These are phyloP conservation scores for Camellia oleifera DNA, from an alignment of 179 eudicot genomes.

Conservation along the genomic window DNA sequence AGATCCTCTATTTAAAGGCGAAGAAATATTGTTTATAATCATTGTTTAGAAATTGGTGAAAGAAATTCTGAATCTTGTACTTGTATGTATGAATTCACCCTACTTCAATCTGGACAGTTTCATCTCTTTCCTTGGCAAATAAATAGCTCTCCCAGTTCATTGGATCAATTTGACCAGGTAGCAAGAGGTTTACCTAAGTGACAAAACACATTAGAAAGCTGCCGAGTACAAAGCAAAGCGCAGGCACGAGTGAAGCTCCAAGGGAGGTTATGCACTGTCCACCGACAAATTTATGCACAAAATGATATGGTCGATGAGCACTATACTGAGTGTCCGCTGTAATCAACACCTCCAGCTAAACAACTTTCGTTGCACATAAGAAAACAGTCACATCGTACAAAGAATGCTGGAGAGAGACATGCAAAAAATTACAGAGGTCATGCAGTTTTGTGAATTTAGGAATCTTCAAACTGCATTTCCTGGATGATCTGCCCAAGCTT, in stretches of 20 bases:
- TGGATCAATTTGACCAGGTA: too few species aligned
- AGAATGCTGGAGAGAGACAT: not conserved
- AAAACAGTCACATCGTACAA: constrained; percentile 2
- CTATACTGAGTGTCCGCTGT: not conserved
- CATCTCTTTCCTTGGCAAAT: too few species aligned
- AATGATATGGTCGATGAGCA: not conserved
- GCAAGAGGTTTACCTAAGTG: too few species aligned
- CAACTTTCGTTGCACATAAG: not conserved
- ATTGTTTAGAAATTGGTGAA: too few species aligned
- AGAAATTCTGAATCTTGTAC: too few species aligned
- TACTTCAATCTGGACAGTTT: too few species aligned
- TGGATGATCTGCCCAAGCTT: constrained; percentile 69
- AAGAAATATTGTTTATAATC: too few species aligned
- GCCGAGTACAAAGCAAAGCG: too few species aligned
- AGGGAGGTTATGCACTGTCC: not conserved
- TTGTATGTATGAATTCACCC: too few species aligned
- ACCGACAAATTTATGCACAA: not conserved
- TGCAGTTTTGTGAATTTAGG: constrained; percentile 22
- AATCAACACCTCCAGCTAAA: not conserved
- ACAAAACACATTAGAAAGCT: too few species aligned
- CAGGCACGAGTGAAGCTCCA: not conserved
- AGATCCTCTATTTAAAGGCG: too few species aligned
- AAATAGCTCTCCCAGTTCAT: too few species aligned
- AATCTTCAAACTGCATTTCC: constrained; percentile 44
- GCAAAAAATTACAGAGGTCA: not conserved